Evolutionary conservation across 2,329 filamentous ascomycete species (phyloP).

Genomic region (Exophiala calicioides): DNA sequence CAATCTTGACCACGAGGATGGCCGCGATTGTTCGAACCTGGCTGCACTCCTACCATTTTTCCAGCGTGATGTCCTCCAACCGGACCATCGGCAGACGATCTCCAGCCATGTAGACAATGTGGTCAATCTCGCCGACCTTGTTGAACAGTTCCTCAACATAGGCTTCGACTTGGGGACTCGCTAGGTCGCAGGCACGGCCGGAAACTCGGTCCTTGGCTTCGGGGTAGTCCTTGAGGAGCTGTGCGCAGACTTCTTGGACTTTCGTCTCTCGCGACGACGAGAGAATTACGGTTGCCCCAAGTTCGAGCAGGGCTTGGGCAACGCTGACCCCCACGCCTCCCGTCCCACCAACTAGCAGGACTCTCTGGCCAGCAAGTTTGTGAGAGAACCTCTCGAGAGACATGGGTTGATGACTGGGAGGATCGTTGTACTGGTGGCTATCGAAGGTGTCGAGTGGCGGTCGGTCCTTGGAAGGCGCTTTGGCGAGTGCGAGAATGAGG

Average conservation of each 20-base stretch:
- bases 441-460: no score
- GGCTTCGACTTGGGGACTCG: constrained; percentile 47
- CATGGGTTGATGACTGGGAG: constrained; percentile 23
- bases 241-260: constrained; percentile 49
- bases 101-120: constrained; percentile 61
- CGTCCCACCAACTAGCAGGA: constrained; percentile 64
- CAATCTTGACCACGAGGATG: constrained; percentile 55
- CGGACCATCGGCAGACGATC: constrained; percentile 45
- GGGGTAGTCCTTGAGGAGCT: constrained; percentile 48
- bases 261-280: constrained; percentile 58
- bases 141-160: constrained; percentile 51
- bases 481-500: no score
- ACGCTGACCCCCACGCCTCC: constrained; percentile 64
- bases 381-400: constrained; percentile 33
- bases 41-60: constrained; percentile 45
- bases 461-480: neutral
- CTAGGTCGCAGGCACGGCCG: constrained; percentile 53
- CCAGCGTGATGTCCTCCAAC: constrained; percentile 46
- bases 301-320: constrained; percentile 58
- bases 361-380: constrained; percentile 36
- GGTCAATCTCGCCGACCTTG: constrained; percentile 46
- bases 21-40: constrained; percentile 55
- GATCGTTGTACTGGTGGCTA: no score
- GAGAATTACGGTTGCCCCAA: constrained; percentile 59
- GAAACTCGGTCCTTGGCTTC: constrained; percentile 40